Conservation (phyloP, 2,329 filamentous ascomycete genomes). For the Laburnicola sp. region DNA sequence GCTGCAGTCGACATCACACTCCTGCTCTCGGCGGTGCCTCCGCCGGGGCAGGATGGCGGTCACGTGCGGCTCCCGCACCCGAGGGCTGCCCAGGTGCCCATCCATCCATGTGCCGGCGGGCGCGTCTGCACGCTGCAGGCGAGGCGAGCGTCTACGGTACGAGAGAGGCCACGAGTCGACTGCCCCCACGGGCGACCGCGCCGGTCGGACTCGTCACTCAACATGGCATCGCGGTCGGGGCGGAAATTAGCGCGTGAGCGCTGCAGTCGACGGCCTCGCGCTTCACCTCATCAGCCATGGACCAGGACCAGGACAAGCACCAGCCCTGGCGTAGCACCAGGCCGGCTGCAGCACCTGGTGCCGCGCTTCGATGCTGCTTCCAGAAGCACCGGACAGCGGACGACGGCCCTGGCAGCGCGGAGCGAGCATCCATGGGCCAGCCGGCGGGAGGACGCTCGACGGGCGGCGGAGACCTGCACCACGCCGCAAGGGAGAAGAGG, state of each 20-base stretch:
- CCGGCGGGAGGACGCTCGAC: too few species aligned
- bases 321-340: slow-evolving; percentile 19
- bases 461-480: not conserved
- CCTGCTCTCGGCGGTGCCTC: too few species aligned
- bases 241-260: slow-evolving; percentile 15
- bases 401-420: slow-evolving; percentile 2
- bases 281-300: slow-evolving; percentile 15
- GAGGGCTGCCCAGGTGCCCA: too few species aligned
- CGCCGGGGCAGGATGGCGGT: too few species aligned
- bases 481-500: not conserved
- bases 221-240: slow-evolving; percentile 9
- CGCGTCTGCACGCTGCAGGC: too few species aligned
- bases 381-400: slow-evolving; percentile 14
- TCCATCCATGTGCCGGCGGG: too few species aligned
- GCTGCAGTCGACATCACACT: not conserved
- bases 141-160: too few species aligned
- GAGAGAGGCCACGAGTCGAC: too few species aligned
- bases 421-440: too few species aligned
- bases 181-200: slow-evolving; percentile 6
- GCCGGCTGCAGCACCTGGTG: slow-evolving; percentile 14
- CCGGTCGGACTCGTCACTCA: slow-evolving; percentile 8
- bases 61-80: not conserved
- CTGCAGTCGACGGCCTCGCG: slow-evolving; percentile 7
- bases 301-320: too few species aligned
- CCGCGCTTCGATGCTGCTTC: slow-evolving; percentile 13